Base-by-base conservation (phyloP, 306 rosid genomes). In the Neltuma alba region DNA sequence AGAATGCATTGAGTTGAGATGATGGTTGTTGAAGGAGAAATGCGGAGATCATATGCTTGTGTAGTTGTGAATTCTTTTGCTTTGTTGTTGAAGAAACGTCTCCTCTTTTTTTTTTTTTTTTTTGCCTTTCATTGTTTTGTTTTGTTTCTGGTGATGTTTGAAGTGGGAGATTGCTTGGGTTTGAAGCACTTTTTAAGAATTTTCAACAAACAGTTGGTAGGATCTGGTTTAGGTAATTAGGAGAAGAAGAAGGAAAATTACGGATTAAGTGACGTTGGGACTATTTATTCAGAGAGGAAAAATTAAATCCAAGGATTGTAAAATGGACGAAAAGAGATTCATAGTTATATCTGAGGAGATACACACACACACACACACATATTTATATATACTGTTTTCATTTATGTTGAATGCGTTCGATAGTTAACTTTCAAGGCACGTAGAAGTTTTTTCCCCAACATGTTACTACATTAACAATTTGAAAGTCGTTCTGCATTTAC, bases 151-250 rank as follows among this genome's bases (percentile, higher is more conserved):
- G 60, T 58, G 34, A 74, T 73, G 41, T 20, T 15, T 79, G 78
- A 23, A 40, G 18, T 57, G 3, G 40, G 38, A 33, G 79, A 11
- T 80, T 68, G 80, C 93, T 89, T 94, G 54, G 63, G 84, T 81
- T 88, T 77, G 20, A 91, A 89, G 91, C 68, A 75, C 18, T 73
- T 78, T 78, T 78, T 78, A 45, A 71, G 76, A 65, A 38, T 78
- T 83, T 78, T 74, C 85, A 94, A 91, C 99, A 84, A 85, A 91
- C 89, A 82, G 97, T 91, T 88, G 93, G 95, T 95, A 34, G 87
- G 89, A 89, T 89, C 48, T 76, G 58, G 80, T 57, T 73, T 84
- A 55, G 85, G 76, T 80, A 44, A 44, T 38, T 57, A 37, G 31
- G 45, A 69, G 72, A 48, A 0, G 37, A 6, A 20, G 33, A 40